These are phyloP conservation scores for Serendipita sp. DNA, from an alignment of 768 basidiomycete genomes.

Conservation along the genomic window DNA sequence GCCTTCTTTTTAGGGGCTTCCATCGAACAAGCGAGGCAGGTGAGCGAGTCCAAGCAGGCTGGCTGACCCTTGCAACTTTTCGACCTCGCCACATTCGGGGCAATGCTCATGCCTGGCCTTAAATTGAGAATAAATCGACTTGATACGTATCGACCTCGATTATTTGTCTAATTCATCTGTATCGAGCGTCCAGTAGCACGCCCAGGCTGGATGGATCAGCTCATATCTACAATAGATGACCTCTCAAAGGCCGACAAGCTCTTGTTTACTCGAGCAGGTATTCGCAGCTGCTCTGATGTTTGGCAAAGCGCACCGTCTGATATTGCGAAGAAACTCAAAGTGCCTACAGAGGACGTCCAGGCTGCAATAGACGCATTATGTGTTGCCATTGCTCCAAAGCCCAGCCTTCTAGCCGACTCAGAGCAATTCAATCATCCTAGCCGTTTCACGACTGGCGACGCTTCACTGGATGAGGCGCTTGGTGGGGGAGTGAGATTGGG, in stretches of 20 bases:
- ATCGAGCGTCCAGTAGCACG: too few relatives aligned
- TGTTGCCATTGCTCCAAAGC: constrained; percentile 24
- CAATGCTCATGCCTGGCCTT: background rate
- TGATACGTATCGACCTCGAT: background rate
- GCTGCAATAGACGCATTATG: constrained; percentile 37
- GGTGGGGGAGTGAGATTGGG: constrained; percentile 70
- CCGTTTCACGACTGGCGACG: constrained; percentile 61
- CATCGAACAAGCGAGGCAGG: background rate
- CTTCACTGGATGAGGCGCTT: constrained; percentile 45
- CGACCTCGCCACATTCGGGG: background rate
- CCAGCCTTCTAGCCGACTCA: constrained; percentile 29
- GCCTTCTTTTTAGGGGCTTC: constrained; percentile 7
- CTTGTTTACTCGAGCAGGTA: background rate
- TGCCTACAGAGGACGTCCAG: constrained; percentile 34
- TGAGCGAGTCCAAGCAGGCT: background rate
- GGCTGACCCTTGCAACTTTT: background rate
- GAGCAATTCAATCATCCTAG: constrained; percentile 24
- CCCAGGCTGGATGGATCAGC: background rate
- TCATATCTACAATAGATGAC: background rate
- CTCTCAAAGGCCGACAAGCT: background rate
- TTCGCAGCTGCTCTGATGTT: background rate
- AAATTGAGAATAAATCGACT: background rate
- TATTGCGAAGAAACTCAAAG: constrained; percentile 39
- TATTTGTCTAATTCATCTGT: background rate
- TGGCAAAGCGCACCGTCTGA: constrained; percentile 24